phyloP scores from a whole-genome alignment of 73 alveolate genomes.

The Durusdinium trenchii region DNA sequence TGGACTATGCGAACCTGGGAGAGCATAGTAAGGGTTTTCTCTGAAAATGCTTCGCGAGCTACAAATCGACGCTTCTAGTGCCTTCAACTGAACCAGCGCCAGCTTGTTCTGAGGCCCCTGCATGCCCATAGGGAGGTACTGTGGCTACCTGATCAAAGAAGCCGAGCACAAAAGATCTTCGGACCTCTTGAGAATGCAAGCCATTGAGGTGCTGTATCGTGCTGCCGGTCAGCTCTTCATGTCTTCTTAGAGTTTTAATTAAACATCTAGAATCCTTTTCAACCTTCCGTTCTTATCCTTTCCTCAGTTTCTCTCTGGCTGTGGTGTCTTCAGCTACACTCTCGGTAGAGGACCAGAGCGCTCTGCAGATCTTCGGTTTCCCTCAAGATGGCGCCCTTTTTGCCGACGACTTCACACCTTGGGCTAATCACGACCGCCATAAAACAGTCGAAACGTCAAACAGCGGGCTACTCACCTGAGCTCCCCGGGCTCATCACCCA shows the following conservation, averaged over 20 bases:
- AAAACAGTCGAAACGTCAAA: not conserved
- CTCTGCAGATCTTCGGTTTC: constrained; percentile 89
- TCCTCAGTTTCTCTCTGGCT: too few species aligned
- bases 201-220: not conserved
- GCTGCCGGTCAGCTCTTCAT: not conserved
- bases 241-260: not conserved
- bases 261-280: not conserved
- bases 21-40: not conserved
- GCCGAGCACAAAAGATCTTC: not conserved
- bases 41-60: not conserved
- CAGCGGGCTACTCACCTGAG: not conserved
- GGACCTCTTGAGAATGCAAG: not conserved
- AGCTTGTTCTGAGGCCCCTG: constrained; percentile 10
- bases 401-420: constrained; percentile 90
- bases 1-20: constrained; percentile 19
- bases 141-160: constrained; percentile 57
- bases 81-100: too few species aligned
- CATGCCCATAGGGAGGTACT: constrained; percentile 61
- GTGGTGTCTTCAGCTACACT: too few species aligned
- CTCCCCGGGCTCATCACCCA: constrained; percentile 47
- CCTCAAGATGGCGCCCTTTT: constrained; percentile 91
- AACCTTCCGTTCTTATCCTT: too few species aligned
- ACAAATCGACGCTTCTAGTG: too few species aligned
- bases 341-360: constrained; percentile 28
- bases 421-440: too few species aligned